These are phyloP conservation scores for Paraconiothyrium brasiliense DNA, from an alignment of 2,329 filamentous ascomycete genomes.

Conservation along the genomic window DNA sequence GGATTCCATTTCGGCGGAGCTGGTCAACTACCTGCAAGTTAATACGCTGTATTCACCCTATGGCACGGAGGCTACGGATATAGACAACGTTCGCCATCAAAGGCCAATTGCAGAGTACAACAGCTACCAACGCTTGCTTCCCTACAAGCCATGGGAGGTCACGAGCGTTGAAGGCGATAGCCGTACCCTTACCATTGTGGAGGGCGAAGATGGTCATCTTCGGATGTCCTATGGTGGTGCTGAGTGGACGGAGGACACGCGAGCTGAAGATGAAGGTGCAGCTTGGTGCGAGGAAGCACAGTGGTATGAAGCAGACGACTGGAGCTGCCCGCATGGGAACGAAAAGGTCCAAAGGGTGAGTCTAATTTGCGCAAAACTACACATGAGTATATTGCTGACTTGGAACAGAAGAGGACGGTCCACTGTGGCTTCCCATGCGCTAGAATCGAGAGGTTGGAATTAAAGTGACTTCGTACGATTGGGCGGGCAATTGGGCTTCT, in stretches of 20 bases:
- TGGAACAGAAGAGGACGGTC: constrained; percentile 11
- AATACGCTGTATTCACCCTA: constrained; percentile 16
- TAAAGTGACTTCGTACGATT: background rate
- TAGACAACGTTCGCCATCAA: background rate
- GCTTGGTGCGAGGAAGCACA: constrained; percentile 16
- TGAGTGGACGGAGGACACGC: constrained; percentile 1
- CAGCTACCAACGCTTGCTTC: constrained; percentile 16
- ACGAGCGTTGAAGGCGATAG: constrained; percentile 1
- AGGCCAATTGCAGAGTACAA: constrained; percentile 12
- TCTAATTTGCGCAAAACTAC: background rate
- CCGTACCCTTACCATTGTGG: constrained; percentile 7
- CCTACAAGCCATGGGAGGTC: constrained; percentile 1
- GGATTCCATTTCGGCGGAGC: constrained; percentile 6
- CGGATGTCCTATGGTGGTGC: constrained; percentile 5
- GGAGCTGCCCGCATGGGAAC: constrained; percentile 3
- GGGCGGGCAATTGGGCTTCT: background rate
- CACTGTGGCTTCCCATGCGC: constrained; percentile 13
- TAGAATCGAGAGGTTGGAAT: constrained; percentile 8
- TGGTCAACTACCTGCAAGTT: constrained; percentile 18
- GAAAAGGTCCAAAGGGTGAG: background rate
- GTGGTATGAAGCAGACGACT: constrained; percentile 13
- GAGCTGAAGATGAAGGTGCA: constrained; percentile 5
- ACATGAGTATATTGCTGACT: background rate
- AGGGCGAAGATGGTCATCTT: constrained; percentile 5
- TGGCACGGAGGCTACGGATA: constrained; percentile 6